Conservation (phyloP, 2,329 filamentous ascomycete species). For the Dothistroma pini region DNA sequence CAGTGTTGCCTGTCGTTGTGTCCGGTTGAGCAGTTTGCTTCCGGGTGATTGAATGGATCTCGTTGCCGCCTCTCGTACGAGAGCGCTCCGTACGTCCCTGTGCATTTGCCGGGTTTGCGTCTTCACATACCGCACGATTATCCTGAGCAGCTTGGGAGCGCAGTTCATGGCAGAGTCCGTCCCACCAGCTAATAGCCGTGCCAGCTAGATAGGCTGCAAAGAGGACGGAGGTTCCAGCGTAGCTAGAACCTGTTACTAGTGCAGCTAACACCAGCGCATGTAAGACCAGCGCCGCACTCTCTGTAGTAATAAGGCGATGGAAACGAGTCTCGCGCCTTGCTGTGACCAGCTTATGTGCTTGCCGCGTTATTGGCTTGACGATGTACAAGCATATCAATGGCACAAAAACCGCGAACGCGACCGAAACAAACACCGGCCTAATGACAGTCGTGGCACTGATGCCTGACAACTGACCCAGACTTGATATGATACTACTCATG, state of each 20-base stretch:
- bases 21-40: background rate
- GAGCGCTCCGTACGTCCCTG: background rate
- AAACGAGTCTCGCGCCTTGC: background rate
- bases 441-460: constrained; percentile 45
- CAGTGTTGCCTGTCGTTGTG: background rate
- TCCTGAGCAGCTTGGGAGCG: background rate
- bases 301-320: constrained; percentile 1
- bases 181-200: constrained; percentile 59
- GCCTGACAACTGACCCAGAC: constrained; percentile 48
- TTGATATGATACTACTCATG: constrained; percentile 72
- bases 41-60: background rate
- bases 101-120: background rate
- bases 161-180: constrained; percentile 27
- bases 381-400: constrained; percentile 49
- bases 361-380: constrained; percentile 41
- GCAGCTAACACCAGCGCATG: constrained; percentile 52
- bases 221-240: constrained; percentile 60
- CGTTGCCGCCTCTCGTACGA: background rate
- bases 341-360: background rate
- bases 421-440: constrained; percentile 51
- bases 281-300: constrained; percentile 41
- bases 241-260: constrained; percentile 51
- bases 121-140: background rate
- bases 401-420: constrained; percentile 48
- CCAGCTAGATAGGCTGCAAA: constrained; percentile 61